A percentile compares a stretch with the other conserved stretches of the same genome.
These are phyloP conservation scores for Tulasnella sp. DNA, from an alignment of 768 basidiomycete genomes.

Conservation along the genomic window DNA sequence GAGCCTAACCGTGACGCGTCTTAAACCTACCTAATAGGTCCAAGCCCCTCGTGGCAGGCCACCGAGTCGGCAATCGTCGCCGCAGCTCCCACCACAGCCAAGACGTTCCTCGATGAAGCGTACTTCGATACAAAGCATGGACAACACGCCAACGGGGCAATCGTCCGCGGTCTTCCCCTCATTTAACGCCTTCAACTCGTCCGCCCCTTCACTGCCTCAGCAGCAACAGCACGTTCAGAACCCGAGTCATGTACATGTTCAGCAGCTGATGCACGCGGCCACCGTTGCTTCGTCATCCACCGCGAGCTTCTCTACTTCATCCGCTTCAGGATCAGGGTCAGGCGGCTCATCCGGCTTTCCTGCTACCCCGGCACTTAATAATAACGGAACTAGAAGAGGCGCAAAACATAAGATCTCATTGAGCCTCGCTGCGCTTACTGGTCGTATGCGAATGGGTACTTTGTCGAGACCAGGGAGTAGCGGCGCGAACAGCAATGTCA, in stretches of 20 bases:
- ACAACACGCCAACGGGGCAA: slow-evolving; percentile 2
- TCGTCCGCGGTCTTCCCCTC: not conserved
- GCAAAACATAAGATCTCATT: slow-evolving; percentile 1
- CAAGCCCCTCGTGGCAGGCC: not conserved
- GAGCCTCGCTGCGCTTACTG: not conserved
- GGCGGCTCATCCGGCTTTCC: too few relatives aligned
- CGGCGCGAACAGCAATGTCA: not conserved
- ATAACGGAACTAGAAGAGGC: too few relatives aligned
- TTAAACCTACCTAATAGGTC: not conserved
- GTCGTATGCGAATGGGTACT: not conserved
- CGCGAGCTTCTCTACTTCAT: too few relatives aligned
- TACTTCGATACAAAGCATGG: not conserved
- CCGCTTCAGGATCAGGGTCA: too few relatives aligned
- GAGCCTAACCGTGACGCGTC: not conserved
- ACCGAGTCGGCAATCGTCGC: not conserved
- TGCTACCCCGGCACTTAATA: too few relatives aligned
- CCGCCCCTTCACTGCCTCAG: not conserved
- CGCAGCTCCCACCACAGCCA: not conserved
- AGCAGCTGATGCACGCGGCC: too few relatives aligned
- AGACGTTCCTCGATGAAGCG: slow-evolving; percentile 4
- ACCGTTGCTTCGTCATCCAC: too few relatives aligned
- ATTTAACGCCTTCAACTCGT: not conserved
- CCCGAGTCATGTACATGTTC: not conserved
- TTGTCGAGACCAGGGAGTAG: not conserved
- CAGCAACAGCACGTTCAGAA: not conserved